These are phyloP conservation scores for Aspergillus bombycis DNA, from an alignment of 2,329 filamentous ascomycete genomes.

Conservation along the genomic window DNA sequence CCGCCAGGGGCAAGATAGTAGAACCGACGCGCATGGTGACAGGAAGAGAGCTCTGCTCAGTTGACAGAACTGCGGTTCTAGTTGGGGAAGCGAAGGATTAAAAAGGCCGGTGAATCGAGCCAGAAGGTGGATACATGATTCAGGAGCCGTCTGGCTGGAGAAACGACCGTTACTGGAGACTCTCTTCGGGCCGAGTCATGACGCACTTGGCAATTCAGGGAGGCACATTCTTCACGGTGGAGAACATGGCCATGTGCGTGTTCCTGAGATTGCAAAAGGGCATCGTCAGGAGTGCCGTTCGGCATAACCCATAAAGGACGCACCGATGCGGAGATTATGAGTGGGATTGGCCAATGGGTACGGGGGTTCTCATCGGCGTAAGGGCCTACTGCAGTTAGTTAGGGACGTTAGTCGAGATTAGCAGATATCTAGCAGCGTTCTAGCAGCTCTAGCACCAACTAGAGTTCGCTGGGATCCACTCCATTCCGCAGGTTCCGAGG, in stretches of 20 bases:
- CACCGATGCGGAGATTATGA: background rate
- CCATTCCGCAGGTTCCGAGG: background rate
- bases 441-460: background rate
- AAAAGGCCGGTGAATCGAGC: background rate
- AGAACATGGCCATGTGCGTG: background rate
- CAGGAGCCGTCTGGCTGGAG: background rate
- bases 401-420: background rate
- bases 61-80: background rate
- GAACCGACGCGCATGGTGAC: slow-evolving; percentile 25
- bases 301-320: background rate
- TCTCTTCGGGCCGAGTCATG: background rate
- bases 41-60: background rate
- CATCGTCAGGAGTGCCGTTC: background rate
- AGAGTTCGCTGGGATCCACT: background rate
- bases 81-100: background rate
- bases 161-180: background rate
- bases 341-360: background rate
- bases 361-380: background rate
- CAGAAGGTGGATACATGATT: background rate
- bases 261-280: background rate
- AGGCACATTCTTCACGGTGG: background rate
- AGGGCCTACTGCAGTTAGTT: background rate
- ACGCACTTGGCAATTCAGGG: background rate
- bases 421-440: background rate
- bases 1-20: slow-evolving; percentile 17